Percentiles rank a stretch among this genome's conserved stretches.
Evolutionary conservation across 192 early-diverging fungal species (phyloP).

Genomic region (Coemansia sp.): DNA sequence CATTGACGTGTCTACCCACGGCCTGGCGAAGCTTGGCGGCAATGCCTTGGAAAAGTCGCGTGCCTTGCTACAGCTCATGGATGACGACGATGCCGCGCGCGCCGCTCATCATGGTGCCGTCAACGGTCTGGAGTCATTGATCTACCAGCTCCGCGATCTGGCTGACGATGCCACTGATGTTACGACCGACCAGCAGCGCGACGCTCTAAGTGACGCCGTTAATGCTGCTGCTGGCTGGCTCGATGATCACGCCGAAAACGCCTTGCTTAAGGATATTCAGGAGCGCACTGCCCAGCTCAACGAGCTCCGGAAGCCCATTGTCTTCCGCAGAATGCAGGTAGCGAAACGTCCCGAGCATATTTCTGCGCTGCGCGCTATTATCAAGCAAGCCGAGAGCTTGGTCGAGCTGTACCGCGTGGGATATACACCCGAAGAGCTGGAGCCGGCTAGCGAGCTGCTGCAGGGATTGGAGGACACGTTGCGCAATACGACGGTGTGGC

Average conservation of each 20-base stretch:
- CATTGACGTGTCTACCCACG: conserved; percentile 57
- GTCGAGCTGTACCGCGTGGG: conserved; percentile 24
- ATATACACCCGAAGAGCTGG: conserved; percentile 59
- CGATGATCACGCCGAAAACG: conserved; percentile 73
- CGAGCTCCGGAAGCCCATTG: conserved; percentile 48
- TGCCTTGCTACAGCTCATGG: conserved; percentile 63
- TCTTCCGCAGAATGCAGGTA: conserved; percentile 54
- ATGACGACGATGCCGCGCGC: conserved; percentile 68
- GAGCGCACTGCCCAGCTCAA: conserved; percentile 41
- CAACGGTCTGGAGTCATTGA: conserved; percentile 87
- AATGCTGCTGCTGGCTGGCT: conserved; percentile 78
- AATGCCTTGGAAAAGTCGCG: conserved; percentile 45
- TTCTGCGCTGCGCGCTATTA: conserved; percentile 40
- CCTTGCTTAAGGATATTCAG: conserved; percentile 50
- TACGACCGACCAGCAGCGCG: conserved; percentile 62
- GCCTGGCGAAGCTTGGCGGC: conserved; percentile 54
- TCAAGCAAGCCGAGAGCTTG: conserved; percentile 55
- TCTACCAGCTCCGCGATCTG: conserved; percentile 84
- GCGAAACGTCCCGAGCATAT: conserved; percentile 58
- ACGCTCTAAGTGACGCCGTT: conserved; percentile 57
- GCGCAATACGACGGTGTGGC: conserved; percentile 58
- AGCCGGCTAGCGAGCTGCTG: conserved; percentile 31
- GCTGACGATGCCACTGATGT: conserved; percentile 67
- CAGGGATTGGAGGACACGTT: conserved; percentile 55
- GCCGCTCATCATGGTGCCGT: conserved; percentile 74